These are phyloP conservation scores for Eutypa lata DNA, from an alignment of 2,329 filamentous ascomycete genomes.

Conservation along the genomic window DNA sequence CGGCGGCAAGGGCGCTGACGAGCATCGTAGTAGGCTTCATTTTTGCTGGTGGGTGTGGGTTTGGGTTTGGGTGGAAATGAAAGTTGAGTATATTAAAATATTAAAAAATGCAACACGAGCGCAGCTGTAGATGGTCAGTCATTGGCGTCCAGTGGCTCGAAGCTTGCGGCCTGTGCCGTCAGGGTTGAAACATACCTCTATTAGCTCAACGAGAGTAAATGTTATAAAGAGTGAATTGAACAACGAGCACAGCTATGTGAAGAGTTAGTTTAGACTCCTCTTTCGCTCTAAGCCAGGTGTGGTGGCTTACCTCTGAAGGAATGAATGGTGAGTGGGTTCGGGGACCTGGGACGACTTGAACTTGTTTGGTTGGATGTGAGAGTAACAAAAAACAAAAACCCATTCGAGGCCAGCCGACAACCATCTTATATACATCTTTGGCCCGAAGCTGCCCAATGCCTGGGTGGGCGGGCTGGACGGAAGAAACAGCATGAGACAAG, in stretches of 20 bases:
- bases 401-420: conserved; percentile 16
- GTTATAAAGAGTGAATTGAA: conserved; percentile 40
- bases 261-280: conserved; percentile 17
- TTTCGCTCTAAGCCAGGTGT: conserved; percentile 1
- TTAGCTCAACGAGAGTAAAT: conserved; percentile 33
- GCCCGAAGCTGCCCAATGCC: no score
- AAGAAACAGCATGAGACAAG: conserved; percentile 15
- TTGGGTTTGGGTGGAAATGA: conserved; percentile 6
- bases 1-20: conserved; percentile 41
- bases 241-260: conserved; percentile 45
- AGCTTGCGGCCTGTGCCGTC: not conserved
- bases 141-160: not conserved
- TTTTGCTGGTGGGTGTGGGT: conserved; percentile 28
- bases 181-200: conserved; percentile 39
- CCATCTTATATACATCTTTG: conserved; percentile 35
- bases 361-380: conserved; percentile 9
- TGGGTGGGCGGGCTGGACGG: no score
- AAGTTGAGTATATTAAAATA: conserved; percentile 29
- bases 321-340: conserved; percentile 35
- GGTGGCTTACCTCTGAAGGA: conserved; percentile 42
- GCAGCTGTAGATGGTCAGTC: conserved; percentile 35
- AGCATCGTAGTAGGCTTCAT: conserved; percentile 49
- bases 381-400: conserved; percentile 29
- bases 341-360: conserved; percentile 32
- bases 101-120: conserved; percentile 36